Evolutionary conservation across 805 yeast genomes (phyloP), one percentile per base, ranked within the genome.

Genomic region (Ogataea philodendri): DNA sequence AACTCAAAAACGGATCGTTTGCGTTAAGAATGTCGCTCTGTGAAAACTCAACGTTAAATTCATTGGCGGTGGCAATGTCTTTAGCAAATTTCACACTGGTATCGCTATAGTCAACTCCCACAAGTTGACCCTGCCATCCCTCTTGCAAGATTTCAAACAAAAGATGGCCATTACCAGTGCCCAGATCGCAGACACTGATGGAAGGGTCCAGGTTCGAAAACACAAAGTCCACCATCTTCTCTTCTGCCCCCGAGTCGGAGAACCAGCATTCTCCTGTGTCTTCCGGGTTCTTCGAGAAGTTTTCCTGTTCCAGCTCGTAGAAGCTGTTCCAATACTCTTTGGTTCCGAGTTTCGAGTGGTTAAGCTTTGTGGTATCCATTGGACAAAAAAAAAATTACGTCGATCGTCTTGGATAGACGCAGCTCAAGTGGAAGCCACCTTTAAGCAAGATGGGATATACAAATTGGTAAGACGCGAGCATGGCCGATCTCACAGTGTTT

Each of bases 231-330:
- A 84, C 70, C 78, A 93, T 82, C 54, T 78, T 82, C 41, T 69
- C 70, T 54, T 90, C 97, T 0, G 98, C 97, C 52, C 83, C 88
- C n/a, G 84, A 81, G 52, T 93, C 98, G 47, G 84, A 79, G 60
- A 93, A 93, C 98, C 98, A 93, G 58, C 89, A 76, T 59, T 93
- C 97, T 2, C 99, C 99, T 0, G 88, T 80, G 57, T 93, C 97
- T 13, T 81, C 71, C 11, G 83, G 77, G 55, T 90, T 84, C 18
- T 75, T 75, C 24, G 67, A 60, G 52, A 84, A 90, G 61, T 90
- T 90, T 17, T 57, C 50, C 44, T 76, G 73, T 54, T 90, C 98
- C 14, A 75, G 54, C 26, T 75, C 65, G 60, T 90, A 90, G 59
- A 90, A 85, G 35, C 81, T 74, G 59, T 93, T 89, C 97, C 98